Conservation (phyloP, 2,329 filamentous ascomycete species). For the Aspergillus jensenii region DNA sequence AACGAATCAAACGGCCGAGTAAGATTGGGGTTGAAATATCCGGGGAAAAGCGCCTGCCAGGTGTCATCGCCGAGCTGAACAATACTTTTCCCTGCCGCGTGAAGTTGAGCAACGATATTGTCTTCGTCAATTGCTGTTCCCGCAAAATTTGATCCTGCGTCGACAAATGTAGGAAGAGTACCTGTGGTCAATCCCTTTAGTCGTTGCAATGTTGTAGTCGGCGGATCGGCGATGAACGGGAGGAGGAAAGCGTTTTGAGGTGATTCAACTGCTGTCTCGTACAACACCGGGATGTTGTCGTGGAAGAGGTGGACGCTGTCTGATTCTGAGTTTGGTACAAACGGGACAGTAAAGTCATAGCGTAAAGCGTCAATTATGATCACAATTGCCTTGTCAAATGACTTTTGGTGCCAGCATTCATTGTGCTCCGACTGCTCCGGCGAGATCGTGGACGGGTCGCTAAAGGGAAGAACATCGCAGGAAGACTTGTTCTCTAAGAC, state of each 20-base stretch:
- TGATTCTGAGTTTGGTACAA: slow-evolving; percentile 48
- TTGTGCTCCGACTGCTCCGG: slow-evolving; percentile 41
- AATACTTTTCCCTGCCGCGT: slow-evolving; percentile 68
- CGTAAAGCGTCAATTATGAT: slow-evolving; percentile 90
- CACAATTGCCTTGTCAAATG: slow-evolving; percentile 86
- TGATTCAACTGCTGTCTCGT: slow-evolving; percentile 72
- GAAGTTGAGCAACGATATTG: slow-evolving; percentile 66
- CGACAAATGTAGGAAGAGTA: slow-evolving; percentile 90
- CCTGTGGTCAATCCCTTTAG: slow-evolving; percentile 94
- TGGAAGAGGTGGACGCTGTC: slow-evolving; percentile 68
- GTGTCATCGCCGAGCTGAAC: slow-evolving; percentile 98
- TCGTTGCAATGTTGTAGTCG: slow-evolving; percentile 87
- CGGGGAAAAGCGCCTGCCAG: slow-evolving; percentile 90
- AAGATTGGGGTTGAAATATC: slow-evolving; percentile 84
- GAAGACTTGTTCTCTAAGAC: slow-evolving; percentile 75
- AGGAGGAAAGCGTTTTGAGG: slow-evolving; percentile 84
- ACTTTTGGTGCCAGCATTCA: slow-evolving; percentile 96
- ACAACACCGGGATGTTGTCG: slow-evolving; percentile 81
- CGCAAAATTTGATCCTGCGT: slow-evolving; percentile 91
- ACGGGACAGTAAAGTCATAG: slow-evolving; percentile 94
- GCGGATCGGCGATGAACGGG: slow-evolving; percentile 95
- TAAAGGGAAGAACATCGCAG: slow-evolving; percentile 68
- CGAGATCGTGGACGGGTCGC: slow-evolving; percentile 29
- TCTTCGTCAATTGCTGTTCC: slow-evolving; percentile 96
- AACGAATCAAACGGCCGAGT: slow-evolving; percentile 93